These are phyloP conservation scores for Stagonosporopsis tanaceti DNA, from an alignment of 2,329 filamentous ascomycete species.

Conservation along the genomic window DNA sequence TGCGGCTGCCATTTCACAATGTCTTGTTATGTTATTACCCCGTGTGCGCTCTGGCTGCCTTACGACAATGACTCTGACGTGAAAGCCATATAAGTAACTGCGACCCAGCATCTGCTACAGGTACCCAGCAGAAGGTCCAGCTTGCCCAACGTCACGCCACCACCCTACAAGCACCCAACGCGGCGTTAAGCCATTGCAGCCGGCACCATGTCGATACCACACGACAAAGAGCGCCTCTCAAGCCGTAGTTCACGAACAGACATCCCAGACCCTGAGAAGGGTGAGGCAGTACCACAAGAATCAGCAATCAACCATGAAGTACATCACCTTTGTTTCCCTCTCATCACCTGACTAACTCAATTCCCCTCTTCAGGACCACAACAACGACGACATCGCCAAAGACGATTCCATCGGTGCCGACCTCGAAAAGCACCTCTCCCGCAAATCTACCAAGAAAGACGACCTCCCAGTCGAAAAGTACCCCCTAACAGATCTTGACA, in stretches of 20 bases:
- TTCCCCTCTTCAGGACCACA: constrained; percentile 11
- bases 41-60: constrained; percentile 1
- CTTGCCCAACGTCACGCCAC: not conserved
- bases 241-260: constrained; percentile 35
- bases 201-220: constrained; percentile 29
- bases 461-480: constrained; percentile 39
- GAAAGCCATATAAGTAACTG: constrained; percentile 4
- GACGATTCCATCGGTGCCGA: constrained; percentile 33
- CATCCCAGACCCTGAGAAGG: constrained; percentile 30
- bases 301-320: not conserved
- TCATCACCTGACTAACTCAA: not conserved
- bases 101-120: not conserved
- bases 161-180: not conserved
- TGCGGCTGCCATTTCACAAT: not conserved
- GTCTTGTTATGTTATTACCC: not conserved
- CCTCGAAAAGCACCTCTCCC: constrained; percentile 42
- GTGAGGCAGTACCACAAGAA: constrained; percentile 15
- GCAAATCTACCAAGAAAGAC: constrained; percentile 41
- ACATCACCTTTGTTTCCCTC: not conserved
- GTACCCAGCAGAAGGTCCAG: not conserved
- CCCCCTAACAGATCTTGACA: constrained; percentile 44
- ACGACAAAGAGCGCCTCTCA: constrained; percentile 28
- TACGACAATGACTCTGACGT: constrained; percentile 1
- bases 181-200: not conserved
- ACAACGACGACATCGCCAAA: constrained; percentile 10